Percentiles rank a stretch among this genome's conserved stretches.
phyloP scores from a whole-genome alignment of 352 stramenopile genomes.

The Blastocystis sp. region DNA sequence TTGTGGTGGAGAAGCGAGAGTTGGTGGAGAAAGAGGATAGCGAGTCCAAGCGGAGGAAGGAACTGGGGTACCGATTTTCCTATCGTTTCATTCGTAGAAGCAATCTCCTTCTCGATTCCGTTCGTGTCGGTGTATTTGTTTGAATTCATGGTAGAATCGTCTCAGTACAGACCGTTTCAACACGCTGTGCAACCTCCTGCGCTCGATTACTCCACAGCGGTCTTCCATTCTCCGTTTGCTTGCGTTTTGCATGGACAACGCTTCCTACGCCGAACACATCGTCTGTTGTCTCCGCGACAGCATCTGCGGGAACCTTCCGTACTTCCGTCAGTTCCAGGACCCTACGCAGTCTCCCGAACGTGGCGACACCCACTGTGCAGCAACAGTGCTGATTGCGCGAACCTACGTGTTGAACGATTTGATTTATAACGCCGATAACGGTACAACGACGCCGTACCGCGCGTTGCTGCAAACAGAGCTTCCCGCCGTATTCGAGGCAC shows the following conservation, averaged over 20 bases:
- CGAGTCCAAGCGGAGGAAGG: not conserved
- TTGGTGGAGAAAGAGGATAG: not conserved
- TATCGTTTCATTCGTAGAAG: not conserved
- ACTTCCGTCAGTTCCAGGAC: not conserved
- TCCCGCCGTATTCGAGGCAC: conserved; percentile 3
- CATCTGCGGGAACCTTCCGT: conserved; percentile 38
- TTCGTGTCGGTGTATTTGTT: not conserved
- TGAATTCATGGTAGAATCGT: not conserved
- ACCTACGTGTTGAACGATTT: conserved; percentile 40
- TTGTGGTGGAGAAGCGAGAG: too few relatives aligned
- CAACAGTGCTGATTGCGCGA: not conserved
- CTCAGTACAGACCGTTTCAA: not conserved
- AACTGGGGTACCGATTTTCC: not conserved
- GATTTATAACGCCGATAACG: conserved; percentile 39
- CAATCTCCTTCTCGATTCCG: conserved; percentile 4
- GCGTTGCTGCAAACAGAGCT: conserved; percentile 18
- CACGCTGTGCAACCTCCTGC: not conserved
- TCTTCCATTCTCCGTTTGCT: not conserved
- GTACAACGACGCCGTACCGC: not conserved
- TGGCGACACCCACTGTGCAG: not conserved
- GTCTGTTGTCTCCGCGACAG: conserved; percentile 36
- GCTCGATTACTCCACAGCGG: conserved; percentile 13
- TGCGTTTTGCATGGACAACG: conserved; percentile 45
- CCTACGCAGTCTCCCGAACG: not conserved
- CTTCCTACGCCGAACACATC: conserved; percentile 33